Percentiles rank a stretch among this genome's conserved stretches.
phyloP scores from a whole-genome alignment of 352 stramenopile genomes.

The Elongisporangium prolatum region DNA sequence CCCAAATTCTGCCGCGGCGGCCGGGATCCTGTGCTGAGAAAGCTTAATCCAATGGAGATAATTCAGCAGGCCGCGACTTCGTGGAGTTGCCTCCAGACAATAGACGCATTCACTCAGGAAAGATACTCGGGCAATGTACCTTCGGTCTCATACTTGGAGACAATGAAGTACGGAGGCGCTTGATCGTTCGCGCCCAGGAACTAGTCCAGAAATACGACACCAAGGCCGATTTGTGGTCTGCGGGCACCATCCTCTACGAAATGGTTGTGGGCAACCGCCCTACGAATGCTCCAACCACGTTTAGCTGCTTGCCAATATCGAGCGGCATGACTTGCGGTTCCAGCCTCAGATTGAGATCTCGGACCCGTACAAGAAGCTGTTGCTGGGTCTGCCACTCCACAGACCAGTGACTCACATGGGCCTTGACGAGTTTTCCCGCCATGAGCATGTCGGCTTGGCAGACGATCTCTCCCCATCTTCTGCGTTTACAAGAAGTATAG shows the following conservation, averaged over 20 bases:
- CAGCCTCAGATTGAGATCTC: slow-evolving; percentile 77
- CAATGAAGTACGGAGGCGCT: too few relatives aligned
- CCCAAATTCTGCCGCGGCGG: too few relatives aligned
- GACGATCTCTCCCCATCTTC: slow-evolving; percentile 4
- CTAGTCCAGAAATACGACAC: slow-evolving; percentile 93
- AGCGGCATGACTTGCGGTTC: slow-evolving; percentile 86
- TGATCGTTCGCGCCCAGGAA: too few relatives aligned
- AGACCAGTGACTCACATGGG: slow-evolving; percentile 81
- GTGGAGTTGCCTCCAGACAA: too few relatives aligned
- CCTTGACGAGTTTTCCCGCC: slow-evolving; percentile 90
- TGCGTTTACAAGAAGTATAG: slow-evolving; percentile 10
- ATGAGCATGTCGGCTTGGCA: slow-evolving; percentile 49
- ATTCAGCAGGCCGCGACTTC: too few relatives aligned
- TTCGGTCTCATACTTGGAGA: too few relatives aligned
- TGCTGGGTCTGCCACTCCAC: slow-evolving; percentile 74
- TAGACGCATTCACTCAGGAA: too few relatives aligned
- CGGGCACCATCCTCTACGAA: slow-evolving; percentile 95
- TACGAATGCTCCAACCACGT: slow-evolving; percentile 95
- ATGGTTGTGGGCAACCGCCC: slow-evolving; percentile 92
- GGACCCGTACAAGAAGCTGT: slow-evolving; percentile 75
- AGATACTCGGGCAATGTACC: too few relatives aligned
- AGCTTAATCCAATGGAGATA: too few relatives aligned
- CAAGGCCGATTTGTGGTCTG: slow-evolving; percentile 96
- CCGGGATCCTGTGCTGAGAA: too few relatives aligned
- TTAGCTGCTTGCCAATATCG: slow-evolving; percentile 92